A percentile compares a stretch with the other conserved stretches of the same genome.
Conservation (phyloP, 2,329 filamentous ascomycete genomes). For the Neurospora crassa region DNA sequence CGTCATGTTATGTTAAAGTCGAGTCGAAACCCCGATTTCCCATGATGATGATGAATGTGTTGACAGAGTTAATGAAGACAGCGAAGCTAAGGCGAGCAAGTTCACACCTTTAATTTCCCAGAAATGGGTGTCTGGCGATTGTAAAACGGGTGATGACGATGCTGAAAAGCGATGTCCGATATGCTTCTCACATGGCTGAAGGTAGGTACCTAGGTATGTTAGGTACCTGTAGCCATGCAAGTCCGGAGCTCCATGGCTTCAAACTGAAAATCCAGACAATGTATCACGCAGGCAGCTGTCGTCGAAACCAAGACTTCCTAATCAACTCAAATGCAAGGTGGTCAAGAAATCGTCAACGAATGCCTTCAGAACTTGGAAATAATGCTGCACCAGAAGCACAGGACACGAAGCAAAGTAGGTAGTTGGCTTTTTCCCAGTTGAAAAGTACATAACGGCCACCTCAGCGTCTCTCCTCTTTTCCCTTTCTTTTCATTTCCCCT, state of each 20-base stretch:
- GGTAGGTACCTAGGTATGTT: no score
- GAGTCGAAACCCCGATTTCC: not conserved
- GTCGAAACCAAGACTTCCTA: not conserved
- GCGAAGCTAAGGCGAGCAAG: not conserved
- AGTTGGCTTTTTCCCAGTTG: not conserved
- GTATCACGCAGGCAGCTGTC: not conserved
- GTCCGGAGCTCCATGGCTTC: not conserved
- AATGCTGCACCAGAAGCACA: not conserved
- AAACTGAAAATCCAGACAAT: not conserved
- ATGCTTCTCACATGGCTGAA: no score
- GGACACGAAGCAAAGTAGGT: accelerated
- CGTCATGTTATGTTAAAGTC: not conserved
- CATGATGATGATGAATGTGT: not conserved
- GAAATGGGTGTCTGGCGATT: not conserved
- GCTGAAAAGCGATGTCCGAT: not conserved
- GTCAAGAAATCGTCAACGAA: not conserved
- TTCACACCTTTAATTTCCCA: not conserved
- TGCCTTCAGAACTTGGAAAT: not conserved
- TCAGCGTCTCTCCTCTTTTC: not conserved
- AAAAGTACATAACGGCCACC: not conserved
- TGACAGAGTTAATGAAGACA: no score
- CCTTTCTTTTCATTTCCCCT: not conserved
- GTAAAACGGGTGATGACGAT: accelerated
- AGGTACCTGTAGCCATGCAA: not conserved
- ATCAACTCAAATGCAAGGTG: not conserved